Evolutionary conservation across 192 early-diverging fungal genomes (phyloP), one percentile per base, ranked within the genome.

Genomic region (Backusella tuberculispora): DNA sequence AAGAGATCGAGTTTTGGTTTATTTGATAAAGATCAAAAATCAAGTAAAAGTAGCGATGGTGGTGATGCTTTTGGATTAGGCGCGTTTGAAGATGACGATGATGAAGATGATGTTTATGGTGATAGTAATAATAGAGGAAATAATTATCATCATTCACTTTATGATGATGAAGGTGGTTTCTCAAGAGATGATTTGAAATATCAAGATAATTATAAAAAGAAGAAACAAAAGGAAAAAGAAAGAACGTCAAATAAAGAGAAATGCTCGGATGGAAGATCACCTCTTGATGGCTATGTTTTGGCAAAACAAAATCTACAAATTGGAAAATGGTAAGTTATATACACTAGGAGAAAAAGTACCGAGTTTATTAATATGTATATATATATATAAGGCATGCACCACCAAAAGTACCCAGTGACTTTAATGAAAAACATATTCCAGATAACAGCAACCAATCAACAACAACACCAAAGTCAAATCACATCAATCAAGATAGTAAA

Each of bases 11-110:
- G 88, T 1, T 83, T 93, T 38, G 94, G 93, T 19, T 78, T 88
- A 0, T 87, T 91, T 50, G 91, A 92, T 15, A 85, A 85, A 19
- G 19, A 12, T 84, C 48, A 50, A 50, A 83, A 85, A 12, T 78
- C 56, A 66, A 34, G 29, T 34, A 34, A 34, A 34, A 34, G 0
- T 0, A 34, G 2, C 2, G 83, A 75, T 0, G 86, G 88, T 34
- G 15, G 26, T 12, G 68, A 43, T 29, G 68, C 68, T 9, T 85
- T 91, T 67, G 89, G 90, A 14, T 83, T 93, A 13, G 94, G 93
- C 24, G 79, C 87, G 0, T 90, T 93, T 70, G 93, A 93, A 34
- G 88, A 90, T 37, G 93, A 93, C 14, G 87, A 90, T 21, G 88
- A 84, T 15, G 84, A 88, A 2, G 72, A 73, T 7, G 80, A 78